Evolutionary conservation across 2,329 filamentous ascomycete genomes (phyloP), one percentile per base, ranked within the genome.

Genomic region (Alternaria panax): DNA sequence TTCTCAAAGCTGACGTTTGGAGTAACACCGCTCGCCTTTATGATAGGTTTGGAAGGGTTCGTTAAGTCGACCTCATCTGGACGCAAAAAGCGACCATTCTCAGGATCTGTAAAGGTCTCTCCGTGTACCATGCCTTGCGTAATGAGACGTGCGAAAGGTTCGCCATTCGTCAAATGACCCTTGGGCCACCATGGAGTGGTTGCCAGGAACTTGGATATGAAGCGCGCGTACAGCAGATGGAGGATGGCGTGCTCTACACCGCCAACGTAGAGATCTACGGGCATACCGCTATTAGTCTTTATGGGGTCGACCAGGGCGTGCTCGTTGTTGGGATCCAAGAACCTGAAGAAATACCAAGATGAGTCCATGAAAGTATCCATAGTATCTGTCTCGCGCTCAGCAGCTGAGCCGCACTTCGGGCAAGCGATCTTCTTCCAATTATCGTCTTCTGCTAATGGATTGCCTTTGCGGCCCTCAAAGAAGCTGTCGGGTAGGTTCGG

Each of bases 341-440:
- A 96, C 12, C 92, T 87, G 79, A 93, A 87, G 72, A 89, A 96
- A 77, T 97, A 97, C 93, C 93, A 97, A 54, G 92, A 96, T 2
- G 92, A 96, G 79, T 96, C 93, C 61, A 97, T 93, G 79, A 97
- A 97, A 0, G 93, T 97, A 76, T 97, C 93, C 93, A 97, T 96
- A 3, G 93, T 97, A 75, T 97, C 93, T 0, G 93, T 96, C 65
- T 97, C 93, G 64, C 93, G 86, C 74, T 88, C 90, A 7, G 92
- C 93, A 24, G 87, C 79, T 1, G 85, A 83, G 16, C 85, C 80
- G 70, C 93, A 97, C 67, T 86, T 86, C 5, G 93, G 93, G 72
- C 93, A 97, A 3, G 83, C 76, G 0, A 88, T 91, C 68, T 93
- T 87, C 45, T 92, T 83, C 88, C 92, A 97, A 7, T 90, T 87